Evolutionary conservation across 2,329 filamentous ascomycete genomes (phyloP).

Genomic region (Calonectria ilicicola): DNA sequence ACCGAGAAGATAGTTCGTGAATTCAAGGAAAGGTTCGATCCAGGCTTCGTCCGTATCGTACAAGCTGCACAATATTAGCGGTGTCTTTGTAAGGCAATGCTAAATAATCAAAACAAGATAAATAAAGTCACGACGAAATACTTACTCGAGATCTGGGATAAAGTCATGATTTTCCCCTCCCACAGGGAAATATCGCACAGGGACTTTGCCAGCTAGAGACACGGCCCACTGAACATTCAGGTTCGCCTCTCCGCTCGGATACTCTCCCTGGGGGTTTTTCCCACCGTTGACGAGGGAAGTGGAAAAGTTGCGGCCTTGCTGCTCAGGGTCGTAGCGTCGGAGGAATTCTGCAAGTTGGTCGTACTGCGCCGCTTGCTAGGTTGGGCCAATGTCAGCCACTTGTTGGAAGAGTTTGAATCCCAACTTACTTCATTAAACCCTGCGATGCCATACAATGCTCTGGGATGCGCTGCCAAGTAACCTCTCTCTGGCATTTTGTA

Average conservation of each 20-base stretch:
- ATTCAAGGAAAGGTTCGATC: constrained; percentile 76
- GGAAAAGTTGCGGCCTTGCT: constrained; percentile 66
- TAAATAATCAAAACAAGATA: not conserved
- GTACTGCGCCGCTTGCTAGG: constrained; percentile 62
- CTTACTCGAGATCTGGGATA: constrained; percentile 50
- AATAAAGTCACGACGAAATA: not conserved
- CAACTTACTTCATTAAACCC: constrained; percentile 55
- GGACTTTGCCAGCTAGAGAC: constrained; percentile 48
- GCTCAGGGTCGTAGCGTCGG: constrained; percentile 62
- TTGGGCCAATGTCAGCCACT: constrained; percentile 16
- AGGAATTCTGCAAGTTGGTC: constrained; percentile 69
- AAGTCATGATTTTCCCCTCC: constrained; percentile 48
- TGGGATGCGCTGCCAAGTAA: constrained; percentile 69
- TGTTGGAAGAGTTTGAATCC: not conserved
- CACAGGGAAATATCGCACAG: constrained; percentile 48
- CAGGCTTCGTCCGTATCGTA: constrained; percentile 47
- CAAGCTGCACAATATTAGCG: constrained; percentile 24
- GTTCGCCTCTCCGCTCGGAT: constrained; percentile 50
- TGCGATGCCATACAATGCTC: constrained; percentile 72
- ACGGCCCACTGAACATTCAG: constrained; percentile 53
- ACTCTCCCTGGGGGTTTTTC: constrained; percentile 58
- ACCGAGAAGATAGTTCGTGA: constrained; percentile 69
- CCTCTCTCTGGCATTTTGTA: constrained; percentile 55
- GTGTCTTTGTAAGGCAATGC: not conserved
- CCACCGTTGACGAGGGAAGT: constrained; percentile 69